Conservation (phyloP, 345 rosid genomes). For the Cardiospermum halicacabum region DNA sequence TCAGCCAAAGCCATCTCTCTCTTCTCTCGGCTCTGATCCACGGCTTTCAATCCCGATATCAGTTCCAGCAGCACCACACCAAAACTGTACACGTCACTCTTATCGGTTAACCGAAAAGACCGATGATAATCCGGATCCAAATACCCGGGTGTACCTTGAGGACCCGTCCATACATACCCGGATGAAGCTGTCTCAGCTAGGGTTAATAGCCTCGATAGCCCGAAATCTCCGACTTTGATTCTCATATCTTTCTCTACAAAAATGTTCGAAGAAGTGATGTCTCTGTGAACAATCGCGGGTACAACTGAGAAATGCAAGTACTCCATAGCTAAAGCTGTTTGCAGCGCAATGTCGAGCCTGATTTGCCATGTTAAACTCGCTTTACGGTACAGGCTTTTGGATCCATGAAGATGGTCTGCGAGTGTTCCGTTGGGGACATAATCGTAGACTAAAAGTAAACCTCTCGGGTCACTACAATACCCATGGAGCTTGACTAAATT, state of each 20-base stretch:
- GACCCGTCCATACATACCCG: constrained; percentile 86
- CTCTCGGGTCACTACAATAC: constrained; percentile 94
- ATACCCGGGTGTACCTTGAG: constrained; percentile 93
- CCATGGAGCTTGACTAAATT: constrained; percentile 92
- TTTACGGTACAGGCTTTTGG: constrained; percentile 24
- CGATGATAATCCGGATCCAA: constrained; percentile 89
- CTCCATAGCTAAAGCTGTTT: constrained; percentile 68
- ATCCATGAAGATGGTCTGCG: constrained; percentile 81
- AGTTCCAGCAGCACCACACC: constrained; percentile 87
- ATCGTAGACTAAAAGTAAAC: constrained; percentile 77
- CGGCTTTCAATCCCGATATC: constrained; percentile 75
- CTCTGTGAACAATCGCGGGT: constrained; percentile 82
- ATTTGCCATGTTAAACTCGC: constrained; percentile 54
- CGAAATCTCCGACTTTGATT: constrained; percentile 83
- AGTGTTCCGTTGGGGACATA: constrained; percentile 87
- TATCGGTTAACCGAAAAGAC: constrained; percentile 84
- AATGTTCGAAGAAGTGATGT: constrained; percentile 75
- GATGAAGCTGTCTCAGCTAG: constrained; percentile 43
- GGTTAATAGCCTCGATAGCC: constrained; percentile 68
- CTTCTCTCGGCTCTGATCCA: constrained; percentile 77
- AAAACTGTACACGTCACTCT: constrained; percentile 84
- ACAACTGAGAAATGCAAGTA: constrained; percentile 62
- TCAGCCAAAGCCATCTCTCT: constrained; percentile 85
- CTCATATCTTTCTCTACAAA: constrained; percentile 84
- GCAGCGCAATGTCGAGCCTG: constrained; percentile 77